Percentiles rank a stretch among this genome's conserved stretches.
phyloP scores from a whole-genome alignment of 2,329 filamentous ascomycete species.

The Daldinia eschscholtzii region DNA sequence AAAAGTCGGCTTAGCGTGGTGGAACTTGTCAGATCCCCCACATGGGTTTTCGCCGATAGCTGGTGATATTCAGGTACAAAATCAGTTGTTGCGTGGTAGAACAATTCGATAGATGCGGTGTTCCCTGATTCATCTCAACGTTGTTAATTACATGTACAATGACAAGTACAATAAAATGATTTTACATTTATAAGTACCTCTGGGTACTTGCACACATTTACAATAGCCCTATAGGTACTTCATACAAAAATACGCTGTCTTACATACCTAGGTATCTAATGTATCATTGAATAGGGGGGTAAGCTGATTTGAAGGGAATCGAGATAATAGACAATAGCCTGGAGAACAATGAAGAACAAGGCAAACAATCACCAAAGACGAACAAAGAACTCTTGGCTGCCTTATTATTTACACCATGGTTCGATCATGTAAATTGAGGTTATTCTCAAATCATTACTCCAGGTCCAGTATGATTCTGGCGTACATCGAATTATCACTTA shows the following conservation, averaged over 20 bases:
- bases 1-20: background rate
- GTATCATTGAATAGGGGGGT: background rate
- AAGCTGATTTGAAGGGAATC: background rate
- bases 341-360: background rate
- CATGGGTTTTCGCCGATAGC: background rate
- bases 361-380: background rate
- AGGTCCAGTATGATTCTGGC: background rate
- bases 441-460: constrained; percentile 1
- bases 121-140: constrained; percentile 8
- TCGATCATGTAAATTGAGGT: background rate
- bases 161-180: background rate
- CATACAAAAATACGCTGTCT: no score
- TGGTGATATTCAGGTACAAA: constrained; percentile 4
- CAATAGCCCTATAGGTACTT: background rate
- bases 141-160: constrained; percentile 3
- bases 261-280: background rate
- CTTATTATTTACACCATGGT: background rate
- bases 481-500: constrained; percentile 6
- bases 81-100: background rate
- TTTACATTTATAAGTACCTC: background rate
- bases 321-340: background rate
- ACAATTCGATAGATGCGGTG: constrained; percentile 1
- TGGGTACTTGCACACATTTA: background rate
- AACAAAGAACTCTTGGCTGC: background rate
- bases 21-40: constrained; percentile 1